phyloP scores from a whole-genome alignment of 768 basidiomycete genomes.

The Tricholomella constricta region DNA sequence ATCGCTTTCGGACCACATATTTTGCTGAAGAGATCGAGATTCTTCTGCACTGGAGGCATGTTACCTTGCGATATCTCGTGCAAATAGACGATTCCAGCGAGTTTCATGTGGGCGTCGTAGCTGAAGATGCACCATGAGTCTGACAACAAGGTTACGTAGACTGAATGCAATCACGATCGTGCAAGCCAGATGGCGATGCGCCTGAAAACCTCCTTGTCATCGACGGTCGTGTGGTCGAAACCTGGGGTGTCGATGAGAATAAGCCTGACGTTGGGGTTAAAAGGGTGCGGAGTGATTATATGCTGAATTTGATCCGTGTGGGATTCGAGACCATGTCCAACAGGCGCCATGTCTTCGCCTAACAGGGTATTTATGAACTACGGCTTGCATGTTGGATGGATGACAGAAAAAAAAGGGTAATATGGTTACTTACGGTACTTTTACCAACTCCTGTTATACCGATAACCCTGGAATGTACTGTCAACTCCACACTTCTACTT shows the following conservation, averaged over 20 bases:
- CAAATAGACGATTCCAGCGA: conserved; percentile 32
- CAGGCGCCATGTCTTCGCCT: conserved; percentile 9
- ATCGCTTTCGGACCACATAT: conserved; percentile 51
- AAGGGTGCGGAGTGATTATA: conserved; percentile 16
- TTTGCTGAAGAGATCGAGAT: conserved; percentile 48
- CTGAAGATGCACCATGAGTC: conserved; percentile 10
- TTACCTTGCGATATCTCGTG: conserved; percentile 36
- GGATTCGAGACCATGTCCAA: conserved; percentile 18
- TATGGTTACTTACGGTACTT: conserved; percentile 16
- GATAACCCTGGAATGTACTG: conserved; percentile 11
- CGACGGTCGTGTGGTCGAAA: conserved; percentile 23
- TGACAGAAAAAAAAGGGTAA: background rate
- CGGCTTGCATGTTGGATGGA: background rate
- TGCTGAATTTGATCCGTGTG: conserved; percentile 20
- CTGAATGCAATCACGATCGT: conserved; percentile 10
- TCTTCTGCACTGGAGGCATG: conserved; percentile 42
- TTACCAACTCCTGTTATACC: conserved; percentile 20
- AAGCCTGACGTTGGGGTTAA: conserved; percentile 6
- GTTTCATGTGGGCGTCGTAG: conserved; percentile 22
- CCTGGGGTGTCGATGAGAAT: conserved; percentile 25
- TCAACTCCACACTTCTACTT: background rate
- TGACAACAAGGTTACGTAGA: background rate
- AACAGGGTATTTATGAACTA: conserved; percentile 28
- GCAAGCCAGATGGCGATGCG: conserved; percentile 22
- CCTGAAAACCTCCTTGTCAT: conserved; percentile 22